Percentiles rank a stretch among this genome's conserved stretches.
Evolutionary conservation across 2,329 filamentous ascomycete species (phyloP).

Genomic region (Aspergillus sp.): DNA sequence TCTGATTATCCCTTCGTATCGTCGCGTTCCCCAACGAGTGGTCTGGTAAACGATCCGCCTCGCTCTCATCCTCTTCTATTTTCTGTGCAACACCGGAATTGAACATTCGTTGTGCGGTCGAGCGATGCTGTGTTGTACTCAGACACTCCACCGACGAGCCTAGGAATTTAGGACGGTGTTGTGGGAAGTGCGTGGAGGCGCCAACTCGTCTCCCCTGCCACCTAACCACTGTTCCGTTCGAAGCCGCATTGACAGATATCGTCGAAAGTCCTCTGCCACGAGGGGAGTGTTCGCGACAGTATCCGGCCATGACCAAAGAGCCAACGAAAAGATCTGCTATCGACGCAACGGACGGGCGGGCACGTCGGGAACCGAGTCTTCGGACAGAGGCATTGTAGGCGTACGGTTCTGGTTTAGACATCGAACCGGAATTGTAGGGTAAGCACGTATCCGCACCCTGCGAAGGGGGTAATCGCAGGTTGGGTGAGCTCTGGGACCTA

Average conservation of each 20-base stretch:
- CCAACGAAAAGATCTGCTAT: constrained; percentile 54
- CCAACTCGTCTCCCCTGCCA: constrained; percentile 16
- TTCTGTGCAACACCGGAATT: constrained; percentile 23
- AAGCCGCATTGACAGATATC: constrained; percentile 13
- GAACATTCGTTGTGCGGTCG: constrained; percentile 26
- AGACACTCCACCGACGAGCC: constrained; percentile 13
- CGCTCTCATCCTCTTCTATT: constrained; percentile 18
- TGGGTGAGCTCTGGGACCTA: constrained; percentile 51
- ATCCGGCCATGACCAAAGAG: constrained; percentile 52
- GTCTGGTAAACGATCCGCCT: constrained; percentile 10
- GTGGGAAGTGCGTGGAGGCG: constrained; percentile 14
- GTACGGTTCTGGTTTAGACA: constrained; percentile 26
- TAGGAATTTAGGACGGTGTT: constrained; percentile 18
- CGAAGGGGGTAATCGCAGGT: constrained; percentile 48
- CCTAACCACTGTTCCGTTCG: constrained; percentile 17
- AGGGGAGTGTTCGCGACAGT: constrained; percentile 49
- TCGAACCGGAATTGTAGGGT: constrained; percentile 22
- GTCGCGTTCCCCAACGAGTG: constrained; percentile 1
- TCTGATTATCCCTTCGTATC: constrained; percentile 1
- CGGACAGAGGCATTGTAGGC: constrained; percentile 24
- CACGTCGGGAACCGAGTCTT: constrained; percentile 27
- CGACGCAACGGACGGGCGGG: constrained; percentile 29
- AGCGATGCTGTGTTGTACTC: constrained; percentile 10
- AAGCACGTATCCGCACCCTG: constrained; percentile 34
- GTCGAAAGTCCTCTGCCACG: constrained; percentile 28